These are phyloP conservation scores for Mangifera indica DNA, from an alignment of 345 rosid species.

Conservation along the genomic window DNA sequence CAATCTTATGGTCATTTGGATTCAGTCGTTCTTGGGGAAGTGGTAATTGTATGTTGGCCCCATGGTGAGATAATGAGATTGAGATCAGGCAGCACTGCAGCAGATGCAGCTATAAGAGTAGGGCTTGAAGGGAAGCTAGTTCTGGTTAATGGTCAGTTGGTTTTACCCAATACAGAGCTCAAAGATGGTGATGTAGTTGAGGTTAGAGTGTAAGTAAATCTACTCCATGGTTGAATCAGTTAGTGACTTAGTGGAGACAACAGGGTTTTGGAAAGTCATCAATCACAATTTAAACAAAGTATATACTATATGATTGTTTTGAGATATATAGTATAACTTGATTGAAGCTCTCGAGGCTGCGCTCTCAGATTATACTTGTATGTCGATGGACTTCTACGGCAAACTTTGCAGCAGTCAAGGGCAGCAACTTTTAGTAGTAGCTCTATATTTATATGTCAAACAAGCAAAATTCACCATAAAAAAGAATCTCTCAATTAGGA, in stretches of 20 bases:
- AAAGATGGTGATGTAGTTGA: conserved; percentile 72
- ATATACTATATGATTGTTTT: background rate
- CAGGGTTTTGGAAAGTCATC: background rate
- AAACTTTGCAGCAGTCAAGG: background rate
- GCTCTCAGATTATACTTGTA: background rate
- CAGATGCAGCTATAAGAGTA: conserved; percentile 65
- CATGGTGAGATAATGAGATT: conserved; percentile 68
- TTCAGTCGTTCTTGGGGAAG: conserved; percentile 47
- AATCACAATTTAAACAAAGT: background rate
- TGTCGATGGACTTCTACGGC: background rate
- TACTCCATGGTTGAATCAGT: background rate
- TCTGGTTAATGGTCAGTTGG: conserved; percentile 57
- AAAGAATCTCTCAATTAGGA: background rate
- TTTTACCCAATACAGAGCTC: conserved; percentile 60
- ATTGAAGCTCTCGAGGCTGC: background rate
- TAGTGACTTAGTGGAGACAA: conserved; percentile 1
- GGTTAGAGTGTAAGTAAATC: conserved; percentile 46
- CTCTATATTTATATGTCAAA: background rate
- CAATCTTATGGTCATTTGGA: conserved; percentile 14
- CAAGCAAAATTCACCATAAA: too few relatives aligned
- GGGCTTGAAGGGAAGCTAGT: conserved; percentile 65
- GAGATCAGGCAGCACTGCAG: conserved; percentile 67
- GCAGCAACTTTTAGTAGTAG: background rate
- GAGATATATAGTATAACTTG: background rate
- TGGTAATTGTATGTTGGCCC: conserved; percentile 64